Evolutionary conservation across 2,329 filamentous ascomycete species (phyloP), one percentile per base, ranked within the genome.

Genomic region (Phialemoniopsis sp.): DNA sequence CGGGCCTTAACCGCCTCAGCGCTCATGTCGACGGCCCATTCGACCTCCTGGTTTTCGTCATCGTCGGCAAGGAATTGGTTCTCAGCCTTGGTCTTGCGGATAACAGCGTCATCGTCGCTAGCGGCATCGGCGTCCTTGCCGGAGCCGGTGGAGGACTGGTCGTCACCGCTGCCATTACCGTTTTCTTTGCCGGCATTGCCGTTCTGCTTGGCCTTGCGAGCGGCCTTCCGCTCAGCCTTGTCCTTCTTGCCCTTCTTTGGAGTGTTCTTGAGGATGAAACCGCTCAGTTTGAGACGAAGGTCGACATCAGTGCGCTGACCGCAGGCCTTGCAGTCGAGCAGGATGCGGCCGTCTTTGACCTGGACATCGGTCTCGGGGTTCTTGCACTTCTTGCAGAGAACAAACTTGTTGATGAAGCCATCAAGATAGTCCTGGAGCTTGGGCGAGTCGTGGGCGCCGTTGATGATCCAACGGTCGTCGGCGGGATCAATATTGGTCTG

Each of bases 381-480:
- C 82, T 95, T 95, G 85, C 93, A 98, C 66, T 94, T 91, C 75
- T 94, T 95, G 87, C 93, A 98, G 49, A 98, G 89, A 57, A 98
- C 93, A 54, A 97, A 98, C 72, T 89, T 95, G 75, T 84, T 79
- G 72, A 98, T 98, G 79, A 98, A 98, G 55, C 90, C 90, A 64
- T 97, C 91, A 36, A 98, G 87, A 56, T 96, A 90, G 63, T 97
- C 93, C 74, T 98, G 93, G 36, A 98, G 85, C 76, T 97, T 97
- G 65, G 76, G 72, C 47, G 91, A 83, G 53, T 98, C 93, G 63
- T 98, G 93, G 52, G 91, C 89, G 62, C 93, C 93, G 71, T 98
- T 98, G 80, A 98, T 97, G 72, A 98, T 98, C 91, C 93, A 98
- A 63, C 93, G 93, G 64, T 98, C 93, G 64, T 97, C 91, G 57